Conservation (phyloP, 1,139 yeast genomes). For the Zhuliangozyma parablackwelliae region DNA sequence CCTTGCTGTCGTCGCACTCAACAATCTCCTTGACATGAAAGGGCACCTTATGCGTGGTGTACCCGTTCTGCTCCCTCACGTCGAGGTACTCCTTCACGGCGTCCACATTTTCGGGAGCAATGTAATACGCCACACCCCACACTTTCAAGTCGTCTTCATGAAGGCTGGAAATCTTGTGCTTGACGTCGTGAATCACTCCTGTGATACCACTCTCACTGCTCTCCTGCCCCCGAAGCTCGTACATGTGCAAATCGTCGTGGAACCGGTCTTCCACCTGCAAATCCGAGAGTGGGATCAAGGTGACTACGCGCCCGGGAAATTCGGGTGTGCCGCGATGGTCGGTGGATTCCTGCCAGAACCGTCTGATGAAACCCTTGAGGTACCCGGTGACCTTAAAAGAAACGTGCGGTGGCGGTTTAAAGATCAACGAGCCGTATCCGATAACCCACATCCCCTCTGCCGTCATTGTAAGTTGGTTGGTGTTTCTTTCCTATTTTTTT, state of each 20-base stretch:
- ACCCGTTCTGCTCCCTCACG: constrained; percentile 85
- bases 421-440: constrained; percentile 87
- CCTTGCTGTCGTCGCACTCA: constrained; percentile 6
- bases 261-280: constrained; percentile 39
- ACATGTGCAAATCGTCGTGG: constrained; percentile 41
- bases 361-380: constrained; percentile 67
- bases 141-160: constrained; percentile 49
- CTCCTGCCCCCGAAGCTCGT: constrained; percentile 26
- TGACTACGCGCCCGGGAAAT: constrained; percentile 82
- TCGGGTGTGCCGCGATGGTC: constrained; percentile 91
- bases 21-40: constrained; percentile 47
- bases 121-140: constrained; percentile 82
- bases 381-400: constrained; percentile 66
- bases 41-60: constrained; percentile 64
- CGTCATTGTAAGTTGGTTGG: constrained; percentile 1
- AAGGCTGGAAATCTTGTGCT: constrained; percentile 17
- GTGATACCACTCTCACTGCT: constrained; percentile 2
- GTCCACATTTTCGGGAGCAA: constrained; percentile 59
- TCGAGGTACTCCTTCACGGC: constrained; percentile 69
- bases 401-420: constrained; percentile 81
- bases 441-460: constrained; percentile 65
- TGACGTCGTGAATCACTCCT: constrained; percentile 4
- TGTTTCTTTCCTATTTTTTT: neutral
- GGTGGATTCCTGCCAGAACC: constrained; percentile 89
- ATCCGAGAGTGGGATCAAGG: constrained; percentile 59